A percentile compares a stretch with the other conserved stretches of the same genome.
Evolutionary conservation across 139 green algal genomes (phyloP).

Genomic region (Chlorella sp.): DNA sequence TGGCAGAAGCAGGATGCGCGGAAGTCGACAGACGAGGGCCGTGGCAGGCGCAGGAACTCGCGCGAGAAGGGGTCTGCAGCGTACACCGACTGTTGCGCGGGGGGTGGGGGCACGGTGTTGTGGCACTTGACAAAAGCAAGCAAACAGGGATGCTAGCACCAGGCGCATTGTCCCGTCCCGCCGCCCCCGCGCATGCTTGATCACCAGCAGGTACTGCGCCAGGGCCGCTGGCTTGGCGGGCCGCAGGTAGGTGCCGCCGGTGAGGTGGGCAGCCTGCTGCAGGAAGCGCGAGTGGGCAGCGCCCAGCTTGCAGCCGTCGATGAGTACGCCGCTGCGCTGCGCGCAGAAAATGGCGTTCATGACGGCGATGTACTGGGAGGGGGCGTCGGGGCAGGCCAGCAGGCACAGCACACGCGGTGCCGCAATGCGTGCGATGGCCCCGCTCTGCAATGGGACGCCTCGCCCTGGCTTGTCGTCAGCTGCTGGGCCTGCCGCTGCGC

Average conservation of each 20-base stretch:
- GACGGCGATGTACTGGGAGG: constrained; percentile 66
- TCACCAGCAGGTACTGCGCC: constrained; percentile 32
- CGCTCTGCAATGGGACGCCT: constrained; percentile 30
- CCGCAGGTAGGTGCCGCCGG: constrained; percentile 59
- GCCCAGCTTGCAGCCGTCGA: constrained; percentile 70
- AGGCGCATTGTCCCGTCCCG: not conserved
- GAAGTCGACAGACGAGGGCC: constrained; percentile 61
- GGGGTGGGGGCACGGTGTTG: not conserved
- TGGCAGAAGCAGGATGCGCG: constrained; percentile 75
- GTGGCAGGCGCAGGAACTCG: constrained; percentile 40
- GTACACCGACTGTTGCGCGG: constrained; percentile 33
- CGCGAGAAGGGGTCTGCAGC: constrained; percentile 37
- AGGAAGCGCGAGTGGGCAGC: constrained; percentile 64
- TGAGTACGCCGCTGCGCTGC: constrained; percentile 54
- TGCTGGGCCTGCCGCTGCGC: not conserved
- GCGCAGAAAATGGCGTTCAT: constrained; percentile 82
- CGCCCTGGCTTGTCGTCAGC: constrained; percentile 17
- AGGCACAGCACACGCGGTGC: constrained; percentile 58
- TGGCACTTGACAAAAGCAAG: not conserved
- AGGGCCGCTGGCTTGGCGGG: constrained; percentile 25
- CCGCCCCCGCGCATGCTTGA: no score
- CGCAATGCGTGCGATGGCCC: not conserved
- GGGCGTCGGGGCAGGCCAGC: constrained; percentile 43
- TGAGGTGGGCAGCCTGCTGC: constrained; percentile 70
- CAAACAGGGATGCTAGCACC: not conserved